These are phyloP conservation scores for Capsella rubella DNA, from an alignment of 441 rosid genomes.

Conservation along the genomic window DNA sequence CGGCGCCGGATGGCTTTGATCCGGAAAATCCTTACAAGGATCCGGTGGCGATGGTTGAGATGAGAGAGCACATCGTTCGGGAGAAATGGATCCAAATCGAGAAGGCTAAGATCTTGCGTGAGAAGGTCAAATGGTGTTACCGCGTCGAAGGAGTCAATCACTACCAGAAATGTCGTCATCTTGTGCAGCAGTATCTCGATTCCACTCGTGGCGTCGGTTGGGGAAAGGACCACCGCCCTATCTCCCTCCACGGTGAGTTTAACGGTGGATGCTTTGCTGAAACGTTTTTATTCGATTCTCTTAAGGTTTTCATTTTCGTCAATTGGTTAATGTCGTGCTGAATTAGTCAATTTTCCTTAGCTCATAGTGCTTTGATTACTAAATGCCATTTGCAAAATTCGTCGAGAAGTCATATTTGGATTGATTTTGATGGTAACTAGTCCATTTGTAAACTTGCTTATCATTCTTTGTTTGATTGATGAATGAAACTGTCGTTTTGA, in stretches of 20 bases:
- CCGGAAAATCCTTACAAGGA: conserved; percentile 85
- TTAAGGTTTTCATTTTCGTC: neutral
- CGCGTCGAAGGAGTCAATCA: conserved; percentile 97
- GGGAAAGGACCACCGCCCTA: conserved; percentile 97
- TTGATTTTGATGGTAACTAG: neutral
- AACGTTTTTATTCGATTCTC: neutral
- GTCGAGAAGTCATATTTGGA: neutral
- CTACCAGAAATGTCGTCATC: conserved; percentile 95
- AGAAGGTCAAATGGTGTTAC: conserved; percentile 92
- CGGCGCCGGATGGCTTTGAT: conserved; percentile 96
- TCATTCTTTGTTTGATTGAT: neutral
- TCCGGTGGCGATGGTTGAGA: conserved; percentile 96
- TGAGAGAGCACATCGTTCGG: conserved; percentile 92
- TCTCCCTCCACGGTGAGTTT: conserved; percentile 76
- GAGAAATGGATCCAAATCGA: conserved; percentile 99
- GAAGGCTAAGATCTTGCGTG: conserved; percentile 95
- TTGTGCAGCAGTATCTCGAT: conserved; percentile 88
- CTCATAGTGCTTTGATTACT: neutral
- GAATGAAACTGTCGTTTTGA: neutral
- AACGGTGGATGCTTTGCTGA: neutral
- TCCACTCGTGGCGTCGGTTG: conserved; percentile 98
- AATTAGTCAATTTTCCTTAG: neutral
- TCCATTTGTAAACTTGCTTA: neutral
- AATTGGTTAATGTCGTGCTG: neutral
- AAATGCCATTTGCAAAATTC: neutral